Percentiles rank a stretch among this genome's conserved stretches.
Evolutionary conservation across 1,284 basidiomycete species (phyloP).

Genomic region (Phylloporus gajari): DNA sequence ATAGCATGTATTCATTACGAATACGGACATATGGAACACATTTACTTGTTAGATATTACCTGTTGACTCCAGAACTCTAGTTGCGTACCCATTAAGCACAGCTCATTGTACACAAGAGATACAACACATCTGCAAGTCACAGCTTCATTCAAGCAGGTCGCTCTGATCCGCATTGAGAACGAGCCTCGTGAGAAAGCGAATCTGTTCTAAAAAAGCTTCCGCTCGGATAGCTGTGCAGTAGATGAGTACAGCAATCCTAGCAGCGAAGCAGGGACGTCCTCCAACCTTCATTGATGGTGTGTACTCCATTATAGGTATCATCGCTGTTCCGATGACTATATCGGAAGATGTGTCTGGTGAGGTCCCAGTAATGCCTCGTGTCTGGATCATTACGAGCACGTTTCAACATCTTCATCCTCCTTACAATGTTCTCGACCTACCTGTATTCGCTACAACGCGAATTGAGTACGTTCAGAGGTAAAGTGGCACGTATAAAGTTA

Average conservation of each 20-base stretch:
- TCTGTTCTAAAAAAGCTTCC: background rate
- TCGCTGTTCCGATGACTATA: slow-evolving; percentile 51
- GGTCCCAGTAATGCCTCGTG: slow-evolving; percentile 57
- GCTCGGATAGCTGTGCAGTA: too few species aligned
- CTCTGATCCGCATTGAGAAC: background rate
- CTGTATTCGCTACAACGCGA: slow-evolving; percentile 47
- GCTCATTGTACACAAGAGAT: too few species aligned
- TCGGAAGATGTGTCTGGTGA: slow-evolving; percentile 62
- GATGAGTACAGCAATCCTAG: too few species aligned
- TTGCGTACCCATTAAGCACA: too few species aligned
- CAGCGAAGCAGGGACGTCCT: background rate
- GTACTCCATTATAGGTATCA: slow-evolving; percentile 54
- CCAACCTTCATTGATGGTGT: slow-evolving; percentile 64
- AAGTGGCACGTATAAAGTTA: too few species aligned
- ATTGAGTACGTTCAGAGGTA: slow-evolving; percentile 17
- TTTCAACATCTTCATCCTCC: slow-evolving; percentile 31
- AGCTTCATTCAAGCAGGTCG: background rate
- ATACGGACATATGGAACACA: too few species aligned
- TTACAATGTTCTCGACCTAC: slow-evolving; percentile 21
- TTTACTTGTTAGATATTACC: too few species aligned
- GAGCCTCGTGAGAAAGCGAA: background rate
- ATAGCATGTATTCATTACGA: too few species aligned
- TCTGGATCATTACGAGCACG: slow-evolving; percentile 45
- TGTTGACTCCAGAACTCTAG: too few species aligned
- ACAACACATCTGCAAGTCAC: too few species aligned